phyloP scores from a whole-genome alignment of 345 rosid species.

The Salix purpurea region DNA sequence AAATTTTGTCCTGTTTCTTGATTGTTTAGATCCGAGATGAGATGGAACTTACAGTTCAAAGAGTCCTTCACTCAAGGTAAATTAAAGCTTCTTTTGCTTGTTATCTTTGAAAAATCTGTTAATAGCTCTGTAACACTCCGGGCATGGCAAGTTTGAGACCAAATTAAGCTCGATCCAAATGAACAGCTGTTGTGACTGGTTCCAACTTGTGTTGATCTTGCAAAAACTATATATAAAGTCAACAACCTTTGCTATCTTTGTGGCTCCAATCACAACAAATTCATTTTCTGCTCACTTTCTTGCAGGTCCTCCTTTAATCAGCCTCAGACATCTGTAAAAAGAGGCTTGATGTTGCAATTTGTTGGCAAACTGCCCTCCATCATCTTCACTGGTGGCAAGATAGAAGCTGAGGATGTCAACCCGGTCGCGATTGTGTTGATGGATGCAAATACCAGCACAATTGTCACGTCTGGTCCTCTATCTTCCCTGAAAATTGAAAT shows the following conservation, averaged over 20 bases:
- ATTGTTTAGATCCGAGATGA: conserved; percentile 26
- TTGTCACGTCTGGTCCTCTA: conserved; percentile 37
- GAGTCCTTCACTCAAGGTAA: conserved; percentile 17
- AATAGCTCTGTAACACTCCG: neutral
- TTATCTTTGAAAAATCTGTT: neutral
- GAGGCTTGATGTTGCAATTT: conserved; percentile 43
- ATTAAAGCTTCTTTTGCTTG: neutral
- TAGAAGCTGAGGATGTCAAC: conserved; percentile 43
- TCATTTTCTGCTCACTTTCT: neutral
- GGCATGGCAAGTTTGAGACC: neutral
- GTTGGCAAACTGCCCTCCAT: conserved; percentile 28
- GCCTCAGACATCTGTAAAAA: conserved; percentile 25
- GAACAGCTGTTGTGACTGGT: neutral
- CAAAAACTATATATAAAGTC: neutral
- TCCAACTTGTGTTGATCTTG: neutral
- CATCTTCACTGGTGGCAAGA: conserved; percentile 56
- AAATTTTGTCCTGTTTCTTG: neutral
- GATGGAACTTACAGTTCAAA: conserved; percentile 5
- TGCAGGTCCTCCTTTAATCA: conserved; percentile 29
- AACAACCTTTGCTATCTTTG: neutral
- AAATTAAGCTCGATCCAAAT: neutral
- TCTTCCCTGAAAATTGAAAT: conserved; percentile 56
- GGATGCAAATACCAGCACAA: conserved; percentile 35
- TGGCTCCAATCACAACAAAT: neutral
- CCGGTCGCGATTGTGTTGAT: conserved; percentile 41